These are phyloP conservation scores for Colletotrichum horii DNA, from an alignment of 2,329 filamentous ascomycete species.

Conservation along the genomic window DNA sequence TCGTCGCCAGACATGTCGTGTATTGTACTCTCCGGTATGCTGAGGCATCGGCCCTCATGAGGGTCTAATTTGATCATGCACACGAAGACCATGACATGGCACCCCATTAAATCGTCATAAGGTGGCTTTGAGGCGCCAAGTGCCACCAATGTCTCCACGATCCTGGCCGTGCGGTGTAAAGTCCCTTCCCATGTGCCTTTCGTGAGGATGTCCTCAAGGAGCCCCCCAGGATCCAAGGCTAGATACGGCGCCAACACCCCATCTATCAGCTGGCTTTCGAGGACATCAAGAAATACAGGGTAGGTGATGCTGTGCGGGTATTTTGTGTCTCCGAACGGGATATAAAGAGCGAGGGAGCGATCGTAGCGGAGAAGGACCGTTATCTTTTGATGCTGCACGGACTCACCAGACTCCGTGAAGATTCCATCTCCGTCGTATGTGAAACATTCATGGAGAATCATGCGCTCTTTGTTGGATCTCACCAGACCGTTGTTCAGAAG, in stretches of 20 bases:
- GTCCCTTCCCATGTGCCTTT: not conserved
- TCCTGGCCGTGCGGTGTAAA: not conserved
- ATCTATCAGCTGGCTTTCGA: not conserved
- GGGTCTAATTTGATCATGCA: not conserved
- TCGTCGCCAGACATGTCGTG: not conserved
- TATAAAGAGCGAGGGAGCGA: not conserved
- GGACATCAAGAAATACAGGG: not conserved
- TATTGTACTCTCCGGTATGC: not conserved
- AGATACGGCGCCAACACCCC: fast-evolving
- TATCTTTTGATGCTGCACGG: not conserved
- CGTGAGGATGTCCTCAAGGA: not conserved
- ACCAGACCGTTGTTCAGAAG: not conserved
- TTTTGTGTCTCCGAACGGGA: not conserved
- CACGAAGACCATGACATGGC: not conserved
- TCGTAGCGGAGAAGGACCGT: not conserved
- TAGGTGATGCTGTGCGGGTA: not conserved
- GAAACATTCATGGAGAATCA: not conserved
- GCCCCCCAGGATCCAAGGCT: not conserved
- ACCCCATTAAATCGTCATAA: not conserved
- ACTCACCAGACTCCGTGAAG: fast-evolving
- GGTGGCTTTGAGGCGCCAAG: not conserved
- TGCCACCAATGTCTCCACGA: not conserved
- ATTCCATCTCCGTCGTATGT: not conserved
- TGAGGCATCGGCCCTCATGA: not conserved
- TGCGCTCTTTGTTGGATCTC: not conserved